phyloP scores from a whole-genome alignment of 176 grass and related monocot species.

The Avena eriantha region DNA sequence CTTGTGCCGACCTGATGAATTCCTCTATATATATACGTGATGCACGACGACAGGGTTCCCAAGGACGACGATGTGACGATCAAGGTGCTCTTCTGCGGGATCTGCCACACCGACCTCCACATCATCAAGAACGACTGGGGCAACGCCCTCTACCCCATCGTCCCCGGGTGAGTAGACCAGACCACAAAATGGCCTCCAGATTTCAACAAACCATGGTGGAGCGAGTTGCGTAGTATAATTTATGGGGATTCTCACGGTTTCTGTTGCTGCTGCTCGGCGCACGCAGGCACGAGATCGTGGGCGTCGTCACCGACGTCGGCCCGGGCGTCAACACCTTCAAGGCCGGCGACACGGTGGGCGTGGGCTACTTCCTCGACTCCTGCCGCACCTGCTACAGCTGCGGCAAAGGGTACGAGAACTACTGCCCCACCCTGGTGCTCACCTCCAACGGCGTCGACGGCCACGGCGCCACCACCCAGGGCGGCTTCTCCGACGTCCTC shows the following conservation, averaged over 20 bases:
- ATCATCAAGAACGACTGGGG: conserved; percentile 56
- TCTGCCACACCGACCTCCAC: conserved; percentile 64
- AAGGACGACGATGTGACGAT: conserved; percentile 47
- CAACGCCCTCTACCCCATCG: conserved; percentile 54
- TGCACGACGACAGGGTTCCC: conserved; percentile 1
- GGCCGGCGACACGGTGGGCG: conserved; percentile 57
- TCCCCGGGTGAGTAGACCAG: conserved; percentile 43
- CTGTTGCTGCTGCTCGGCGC: neutral
- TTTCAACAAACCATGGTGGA: too few relatives aligned
- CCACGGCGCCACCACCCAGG: conserved; percentile 42
- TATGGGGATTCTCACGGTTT: neutral
- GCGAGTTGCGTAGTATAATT: too few relatives aligned
- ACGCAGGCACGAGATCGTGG: conserved; percentile 57
- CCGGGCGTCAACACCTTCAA: conserved; percentile 47
- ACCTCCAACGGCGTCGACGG: conserved; percentile 47
- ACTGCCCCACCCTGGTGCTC: conserved; percentile 42
- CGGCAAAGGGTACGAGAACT: conserved; percentile 51
- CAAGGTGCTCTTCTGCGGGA: conserved; percentile 57
- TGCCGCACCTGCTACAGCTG: conserved; percentile 53
- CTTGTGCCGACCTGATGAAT: neutral
- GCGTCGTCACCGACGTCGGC: conserved; percentile 53
- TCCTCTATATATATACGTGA: neutral
- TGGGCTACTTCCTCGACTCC: conserved; percentile 54
- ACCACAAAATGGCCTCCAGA: too few relatives aligned
- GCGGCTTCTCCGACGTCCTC: conserved; percentile 51